Evolutionary conservation across 2,329 filamentous ascomycete species (phyloP).

Genomic region (Emericellopsis atlantica): DNA sequence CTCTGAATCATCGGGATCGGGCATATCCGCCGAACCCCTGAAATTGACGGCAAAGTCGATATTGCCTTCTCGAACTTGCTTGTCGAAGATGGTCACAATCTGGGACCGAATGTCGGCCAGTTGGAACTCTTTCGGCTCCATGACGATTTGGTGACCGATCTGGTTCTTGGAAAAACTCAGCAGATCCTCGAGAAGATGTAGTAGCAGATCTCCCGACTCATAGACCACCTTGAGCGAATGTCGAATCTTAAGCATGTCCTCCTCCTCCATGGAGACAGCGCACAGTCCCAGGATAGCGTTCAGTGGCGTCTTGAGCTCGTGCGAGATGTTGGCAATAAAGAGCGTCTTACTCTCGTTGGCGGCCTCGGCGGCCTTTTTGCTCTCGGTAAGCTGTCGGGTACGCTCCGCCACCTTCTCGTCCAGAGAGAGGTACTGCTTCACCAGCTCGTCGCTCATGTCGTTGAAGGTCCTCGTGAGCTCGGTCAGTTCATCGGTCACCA

Average conservation of each 20-base stretch:
- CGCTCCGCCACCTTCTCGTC: slow-evolving; percentile 76
- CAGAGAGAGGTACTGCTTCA: slow-evolving; percentile 72
- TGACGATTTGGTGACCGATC: slow-evolving; percentile 68
- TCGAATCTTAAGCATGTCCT: slow-evolving; percentile 65
- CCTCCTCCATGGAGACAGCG: slow-evolving; percentile 84
- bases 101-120: slow-evolving; percentile 77
- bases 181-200: slow-evolving; percentile 80
- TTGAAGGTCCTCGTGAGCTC: slow-evolving; percentile 81
- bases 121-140: slow-evolving; percentile 78
- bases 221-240: slow-evolving; percentile 80
- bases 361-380: slow-evolving; percentile 85
- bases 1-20: slow-evolving; percentile 40
- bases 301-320: slow-evolving; percentile 82
- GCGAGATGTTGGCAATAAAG: slow-evolving; percentile 89
- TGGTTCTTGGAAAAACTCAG: slow-evolving; percentile 93
- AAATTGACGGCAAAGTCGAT: slow-evolving; percentile 66
- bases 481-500: slow-evolving; percentile 72
- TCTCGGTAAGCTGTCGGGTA: slow-evolving; percentile 74
- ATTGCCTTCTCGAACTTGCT: slow-evolving; percentile 68
- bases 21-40: slow-evolving; percentile 22
- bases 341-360: slow-evolving; percentile 95
- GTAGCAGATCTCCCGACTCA: slow-evolving; percentile 56
- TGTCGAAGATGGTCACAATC: slow-evolving; percentile 76
- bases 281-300: slow-evolving; percentile 95
- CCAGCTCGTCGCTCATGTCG: slow-evolving; percentile 82